These are phyloP conservation scores for Acer negundo DNA, from an alignment of 345 rosid genomes.

Conservation along the genomic window DNA sequence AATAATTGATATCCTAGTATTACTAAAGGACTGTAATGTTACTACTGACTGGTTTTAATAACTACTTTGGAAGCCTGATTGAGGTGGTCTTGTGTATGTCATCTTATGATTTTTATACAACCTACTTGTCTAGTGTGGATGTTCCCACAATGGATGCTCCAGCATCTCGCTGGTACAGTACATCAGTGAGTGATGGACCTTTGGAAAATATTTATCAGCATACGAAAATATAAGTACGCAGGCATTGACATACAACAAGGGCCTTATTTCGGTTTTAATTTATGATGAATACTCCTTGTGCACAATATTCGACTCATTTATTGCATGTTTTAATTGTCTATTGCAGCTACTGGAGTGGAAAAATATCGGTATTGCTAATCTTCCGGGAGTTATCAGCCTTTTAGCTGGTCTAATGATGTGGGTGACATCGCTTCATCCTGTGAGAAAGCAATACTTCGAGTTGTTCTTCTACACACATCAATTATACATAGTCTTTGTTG, in stretches of 20 bases:
- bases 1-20: too few relatives aligned
- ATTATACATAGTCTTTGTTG: constrained; percentile 70
- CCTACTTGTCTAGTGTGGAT: too few relatives aligned
- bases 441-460: constrained; percentile 76
- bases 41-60: background rate
- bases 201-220: too few relatives aligned
- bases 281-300: background rate
- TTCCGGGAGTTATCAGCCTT: constrained; percentile 84
- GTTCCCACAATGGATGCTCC: too few relatives aligned
- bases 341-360: constrained; percentile 70
- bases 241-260: too few relatives aligned
- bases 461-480: constrained; percentile 95
- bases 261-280: background rate
- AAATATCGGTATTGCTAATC: constrained; percentile 50
- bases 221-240: too few relatives aligned
- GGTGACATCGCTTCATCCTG: constrained; percentile 69
- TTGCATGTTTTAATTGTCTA: constrained; percentile 13
- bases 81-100: background rate
- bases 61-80: background rate
- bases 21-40: background rate
- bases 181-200: too few relatives aligned
- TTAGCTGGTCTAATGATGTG: constrained; percentile 83
- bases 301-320: background rate
- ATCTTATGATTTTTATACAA: too few relatives aligned
- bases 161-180: too few relatives aligned